These are phyloP conservation scores for Poa pratensis DNA, from an alignment of 176 grass and related monocot genomes.

Conservation along the genomic window DNA sequence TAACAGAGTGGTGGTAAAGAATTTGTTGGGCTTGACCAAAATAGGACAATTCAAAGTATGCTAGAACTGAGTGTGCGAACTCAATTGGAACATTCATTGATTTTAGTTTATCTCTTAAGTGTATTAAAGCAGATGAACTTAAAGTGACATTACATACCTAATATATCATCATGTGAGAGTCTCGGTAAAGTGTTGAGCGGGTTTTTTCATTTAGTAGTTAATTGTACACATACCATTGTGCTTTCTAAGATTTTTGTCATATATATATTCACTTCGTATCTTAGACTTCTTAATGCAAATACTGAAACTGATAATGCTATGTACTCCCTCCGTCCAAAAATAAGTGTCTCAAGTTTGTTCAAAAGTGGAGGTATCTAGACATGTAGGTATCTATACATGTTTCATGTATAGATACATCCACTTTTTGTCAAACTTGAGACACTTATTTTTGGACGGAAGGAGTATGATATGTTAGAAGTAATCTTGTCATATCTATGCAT, in stretches of 20 bases:
- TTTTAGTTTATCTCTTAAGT: background rate
- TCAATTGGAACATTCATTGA: background rate
- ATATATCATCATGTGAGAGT: background rate
- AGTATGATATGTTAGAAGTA: no score
- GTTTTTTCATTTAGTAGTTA: background rate
- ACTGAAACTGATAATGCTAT: conserved; percentile 2
- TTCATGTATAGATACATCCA: no score
- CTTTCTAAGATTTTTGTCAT: conserved; percentile 8
- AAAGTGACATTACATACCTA: background rate
- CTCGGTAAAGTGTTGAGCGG: background rate
- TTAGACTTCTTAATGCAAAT: conserved; percentile 1
- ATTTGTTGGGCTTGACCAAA: background rate
- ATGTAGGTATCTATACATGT: no score
- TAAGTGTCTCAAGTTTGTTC: no score
- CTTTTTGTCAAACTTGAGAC: no score
- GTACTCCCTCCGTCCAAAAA: no score
- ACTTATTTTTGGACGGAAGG: no score
- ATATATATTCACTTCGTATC: background rate
- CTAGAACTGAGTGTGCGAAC: background rate
- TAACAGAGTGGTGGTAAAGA: background rate
- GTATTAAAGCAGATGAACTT: background rate
- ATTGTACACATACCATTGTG: background rate
- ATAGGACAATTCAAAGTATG: background rate
- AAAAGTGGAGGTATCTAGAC: no score
- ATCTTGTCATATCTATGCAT: no score